Percentiles rank a stretch among this genome's conserved stretches.
Evolutionary conservation across 768 basidiomycete genomes (phyloP).

Genomic region (Tricholoma hemisulphureum): DNA sequence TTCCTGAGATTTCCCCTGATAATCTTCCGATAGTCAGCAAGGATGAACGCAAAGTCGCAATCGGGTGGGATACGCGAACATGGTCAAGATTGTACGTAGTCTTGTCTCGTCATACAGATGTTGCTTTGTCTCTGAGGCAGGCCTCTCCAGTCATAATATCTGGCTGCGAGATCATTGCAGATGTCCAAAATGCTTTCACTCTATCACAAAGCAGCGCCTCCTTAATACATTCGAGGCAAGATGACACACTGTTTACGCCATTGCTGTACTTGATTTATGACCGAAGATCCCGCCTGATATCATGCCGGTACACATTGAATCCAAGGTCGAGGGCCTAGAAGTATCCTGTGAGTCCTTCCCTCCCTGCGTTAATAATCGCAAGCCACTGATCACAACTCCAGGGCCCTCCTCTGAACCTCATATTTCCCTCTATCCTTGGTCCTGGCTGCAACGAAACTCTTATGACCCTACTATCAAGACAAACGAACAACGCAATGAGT

Average conservation of each 20-base stretch:
- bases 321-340: conserved; percentile 62
- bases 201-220: conserved; percentile 86
- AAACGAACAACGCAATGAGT: conserved; percentile 42
- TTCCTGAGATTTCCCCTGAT: conserved; percentile 31
- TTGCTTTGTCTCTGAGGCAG: neutral
- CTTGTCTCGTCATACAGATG: neutral
- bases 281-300: conserved; percentile 69
- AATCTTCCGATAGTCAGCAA: conserved; percentile 53
- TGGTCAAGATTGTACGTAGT: conserved; percentile 76
- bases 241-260: conserved; percentile 12
- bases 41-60: conserved; percentile 59
- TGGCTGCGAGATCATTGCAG: conserved; percentile 95
- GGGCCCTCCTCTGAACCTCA: conserved; percentile 64
- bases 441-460: conserved; percentile 74
- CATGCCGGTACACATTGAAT: conserved; percentile 55
- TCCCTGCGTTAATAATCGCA: neutral
- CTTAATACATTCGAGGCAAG: conserved; percentile 74
- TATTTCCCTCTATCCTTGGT: conserved; percentile 83
- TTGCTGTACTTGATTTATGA: neutral
- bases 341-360: conserved; percentile 61
- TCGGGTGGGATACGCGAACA: conserved; percentile 70
- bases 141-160: conserved; percentile 68
- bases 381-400: conserved; percentile 19
- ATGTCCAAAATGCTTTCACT: conserved; percentile 83
- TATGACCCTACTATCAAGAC: conserved; percentile 67